phyloP scores from a whole-genome alignment of 805 yeast species.

The Kazachstania africana region DNA sequence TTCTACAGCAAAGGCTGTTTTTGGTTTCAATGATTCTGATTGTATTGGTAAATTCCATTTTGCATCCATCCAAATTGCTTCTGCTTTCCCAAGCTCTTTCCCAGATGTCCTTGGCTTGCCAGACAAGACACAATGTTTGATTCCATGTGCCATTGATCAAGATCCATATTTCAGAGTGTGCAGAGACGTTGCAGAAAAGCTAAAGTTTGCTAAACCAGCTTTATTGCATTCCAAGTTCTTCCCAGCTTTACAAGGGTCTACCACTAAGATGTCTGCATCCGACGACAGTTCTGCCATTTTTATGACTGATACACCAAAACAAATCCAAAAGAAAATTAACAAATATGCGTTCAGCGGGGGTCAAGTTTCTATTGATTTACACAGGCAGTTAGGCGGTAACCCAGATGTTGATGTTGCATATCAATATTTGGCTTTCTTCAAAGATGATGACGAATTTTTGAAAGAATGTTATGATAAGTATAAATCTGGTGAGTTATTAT shows the following conservation, averaged over 20 bases:
- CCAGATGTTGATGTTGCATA: slow-evolving; percentile 93
- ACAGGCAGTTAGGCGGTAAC: slow-evolving; percentile 80
- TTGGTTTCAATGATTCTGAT: slow-evolving; percentile 91
- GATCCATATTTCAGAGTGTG: slow-evolving; percentile 97
- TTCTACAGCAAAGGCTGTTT: slow-evolving; percentile 93
- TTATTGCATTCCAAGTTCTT: slow-evolving; percentile 89
- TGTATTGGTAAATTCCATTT: slow-evolving; percentile 91
- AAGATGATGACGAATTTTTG: slow-evolving; percentile 76
- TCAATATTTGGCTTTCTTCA: slow-evolving; percentile 84
- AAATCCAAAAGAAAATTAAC: slow-evolving; percentile 87
- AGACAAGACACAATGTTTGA: slow-evolving; percentile 85
- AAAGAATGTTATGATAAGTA: slow-evolving; percentile 51
- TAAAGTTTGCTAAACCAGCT: slow-evolving; percentile 83
- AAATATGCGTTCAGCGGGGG: slow-evolving; percentile 97
- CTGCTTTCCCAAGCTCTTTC: slow-evolving; percentile 92
- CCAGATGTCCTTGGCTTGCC: slow-evolving; percentile 85
- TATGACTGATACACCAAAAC: slow-evolving; percentile 89
- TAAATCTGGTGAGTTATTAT: slow-evolving; percentile 67
- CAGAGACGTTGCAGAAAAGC: slow-evolving; percentile 92
- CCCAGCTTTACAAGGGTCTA: slow-evolving; percentile 96
- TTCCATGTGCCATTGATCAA: slow-evolving; percentile 98
- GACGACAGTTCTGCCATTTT: slow-evolving; percentile 84
- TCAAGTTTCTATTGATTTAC: slow-evolving; percentile 75
- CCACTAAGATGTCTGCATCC: slow-evolving; percentile 94
- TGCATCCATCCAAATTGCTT: slow-evolving; percentile 91